Evolutionary conservation across 2,329 filamentous ascomycete species (phyloP).

Genomic region (Paecilomyces niveus): DNA sequence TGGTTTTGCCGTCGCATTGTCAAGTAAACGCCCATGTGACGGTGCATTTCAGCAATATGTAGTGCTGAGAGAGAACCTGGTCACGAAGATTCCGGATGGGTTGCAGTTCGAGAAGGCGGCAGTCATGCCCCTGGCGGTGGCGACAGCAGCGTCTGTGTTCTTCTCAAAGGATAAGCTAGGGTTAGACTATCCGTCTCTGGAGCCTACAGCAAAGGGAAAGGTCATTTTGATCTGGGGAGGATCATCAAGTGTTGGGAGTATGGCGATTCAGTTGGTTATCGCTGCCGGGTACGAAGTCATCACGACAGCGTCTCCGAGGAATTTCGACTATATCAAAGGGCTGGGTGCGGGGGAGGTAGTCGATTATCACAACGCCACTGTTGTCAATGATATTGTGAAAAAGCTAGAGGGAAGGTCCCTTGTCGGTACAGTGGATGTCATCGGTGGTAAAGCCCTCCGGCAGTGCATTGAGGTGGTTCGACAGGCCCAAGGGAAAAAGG

Average conservation of each 20-base stretch:
- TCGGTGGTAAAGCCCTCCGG: not conserved
- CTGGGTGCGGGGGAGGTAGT: conserved; percentile 41
- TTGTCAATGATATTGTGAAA: conserved; percentile 8
- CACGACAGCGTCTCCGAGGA: conserved; percentile 32
- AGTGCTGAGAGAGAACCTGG: conserved; percentile 1
- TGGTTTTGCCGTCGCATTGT: conserved; percentile 7
- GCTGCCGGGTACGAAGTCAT: conserved; percentile 36
- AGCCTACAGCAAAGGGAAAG: not conserved
- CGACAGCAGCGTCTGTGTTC: not conserved
- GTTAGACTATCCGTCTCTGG: not conserved
- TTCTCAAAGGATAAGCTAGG: not conserved
- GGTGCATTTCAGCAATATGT: not conserved
- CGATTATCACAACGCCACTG: conserved; percentile 32
- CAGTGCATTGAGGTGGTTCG: conserved; percentile 4
- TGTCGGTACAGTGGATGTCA: conserved; percentile 6
- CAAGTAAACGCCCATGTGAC: not conserved
- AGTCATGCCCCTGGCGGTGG: not conserved
- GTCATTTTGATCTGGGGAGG: conserved; percentile 47
- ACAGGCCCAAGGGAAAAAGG: conserved; percentile 2
- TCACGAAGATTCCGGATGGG: not conserved
- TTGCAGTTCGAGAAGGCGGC: not conserved
- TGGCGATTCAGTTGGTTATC: conserved; percentile 38
- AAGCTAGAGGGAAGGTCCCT: conserved; percentile 9
- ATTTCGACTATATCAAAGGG: conserved; percentile 37
- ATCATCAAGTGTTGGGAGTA: conserved; percentile 39